Base-by-base conservation (phyloP, 2,329 filamentous ascomycete species). In the Polychaeton citri region DNA sequence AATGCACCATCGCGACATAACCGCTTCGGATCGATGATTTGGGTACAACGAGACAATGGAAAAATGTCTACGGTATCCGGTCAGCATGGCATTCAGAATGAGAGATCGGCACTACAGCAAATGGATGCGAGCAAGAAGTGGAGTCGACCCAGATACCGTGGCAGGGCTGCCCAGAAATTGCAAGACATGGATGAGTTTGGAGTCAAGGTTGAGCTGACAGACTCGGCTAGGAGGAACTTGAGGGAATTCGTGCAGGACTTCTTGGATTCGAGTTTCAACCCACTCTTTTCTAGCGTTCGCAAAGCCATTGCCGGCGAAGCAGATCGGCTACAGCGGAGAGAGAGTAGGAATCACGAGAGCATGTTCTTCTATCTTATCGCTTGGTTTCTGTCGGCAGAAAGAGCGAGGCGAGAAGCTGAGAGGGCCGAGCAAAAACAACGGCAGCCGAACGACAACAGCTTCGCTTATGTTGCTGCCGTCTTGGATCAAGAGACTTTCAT, bases 401-500 rank as follows among this genome's bases (percentile, higher is more conserved):
- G 83, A 30, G 70, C 73, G 34, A 73, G 90, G 21, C 74, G 81
- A 37, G 45, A 52, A 28, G 39, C 45, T 3, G 70, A 69, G 34
- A 55, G 52, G 7, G 57, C 58, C 40, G 64, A 66, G 21, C 54
- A 33, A 42, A 31, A 39, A 5, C 24, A 28, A 3, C 24, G 15
- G 15, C 30, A 32, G 18, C 13, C 13, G 12, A 13, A 10, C 12
- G 30, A 17, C 10, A 80, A 82, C 52, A 84, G 76, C 43, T 98
- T 90, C 61, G 82, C 81, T 33, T 71, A 96, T 7, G 76, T 96
- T 24, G 90, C 90, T 6, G 77, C 78, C 30, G 88, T 95, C 3
- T 69, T 98, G 45, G 92, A 88, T 48, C 90, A 98, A 55, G 83
- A 96, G 58, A 95, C 83, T 48, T 95, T 98, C 49, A 81, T 96